These are phyloP conservation scores for Populus tremula DNA, from an alignment of 345 rosid species.

Conservation along the genomic window DNA sequence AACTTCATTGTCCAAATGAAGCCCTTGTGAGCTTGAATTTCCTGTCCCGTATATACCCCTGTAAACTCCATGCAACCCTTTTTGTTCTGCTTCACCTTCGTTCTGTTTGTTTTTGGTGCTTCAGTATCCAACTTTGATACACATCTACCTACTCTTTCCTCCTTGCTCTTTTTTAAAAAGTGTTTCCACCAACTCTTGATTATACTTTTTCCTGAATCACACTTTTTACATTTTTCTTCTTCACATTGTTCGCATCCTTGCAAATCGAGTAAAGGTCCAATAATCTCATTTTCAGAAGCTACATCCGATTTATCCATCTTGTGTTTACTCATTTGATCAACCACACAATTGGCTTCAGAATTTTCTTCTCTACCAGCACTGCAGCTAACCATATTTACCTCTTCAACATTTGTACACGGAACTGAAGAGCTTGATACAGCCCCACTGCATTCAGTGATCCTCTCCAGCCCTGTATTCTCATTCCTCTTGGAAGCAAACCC, in stretches of 20 bases:
- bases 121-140: conserved; percentile 9
- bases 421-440: conserved; percentile 42
- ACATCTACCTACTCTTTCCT: neutral
- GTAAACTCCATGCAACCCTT: conserved; percentile 69
- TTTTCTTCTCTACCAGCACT: conserved; percentile 35
- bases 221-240: conserved; percentile 9
- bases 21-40: conserved; percentile 75
- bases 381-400: conserved; percentile 23
- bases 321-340: conserved; percentile 39
- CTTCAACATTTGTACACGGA: conserved; percentile 15
- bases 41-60: conserved; percentile 53
- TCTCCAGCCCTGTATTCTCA: conserved; percentile 28
- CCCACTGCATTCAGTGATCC: conserved; percentile 44
- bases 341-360: conserved; percentile 37
- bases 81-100: conserved; percentile 57
- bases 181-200: conserved; percentile 54
- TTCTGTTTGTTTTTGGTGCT: conserved; percentile 29
- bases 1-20: conserved; percentile 72
- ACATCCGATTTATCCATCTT: conserved; percentile 3
- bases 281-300: conserved; percentile 13
- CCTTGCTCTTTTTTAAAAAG: conserved; percentile 26
- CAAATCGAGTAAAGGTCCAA: conserved; percentile 1
- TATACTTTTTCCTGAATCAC: conserved; percentile 26
- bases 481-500: conserved; percentile 21
- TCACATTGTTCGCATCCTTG: conserved; percentile 17